These are phyloP conservation scores for Solanum appendiculatum DNA, from an alignment of 257 asterid genomes.

Conservation along the genomic window DNA sequence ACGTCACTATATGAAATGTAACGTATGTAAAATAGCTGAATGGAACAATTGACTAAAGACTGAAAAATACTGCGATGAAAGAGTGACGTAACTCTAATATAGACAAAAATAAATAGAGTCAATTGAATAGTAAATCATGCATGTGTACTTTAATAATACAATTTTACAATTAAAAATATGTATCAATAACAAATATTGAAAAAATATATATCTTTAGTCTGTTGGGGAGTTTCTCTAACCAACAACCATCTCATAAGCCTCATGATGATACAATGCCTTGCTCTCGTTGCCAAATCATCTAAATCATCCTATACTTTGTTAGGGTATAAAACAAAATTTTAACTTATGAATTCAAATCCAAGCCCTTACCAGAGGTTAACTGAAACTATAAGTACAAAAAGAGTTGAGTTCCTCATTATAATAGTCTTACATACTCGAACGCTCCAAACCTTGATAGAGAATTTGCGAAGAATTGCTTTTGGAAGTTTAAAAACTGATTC, in stretches of 20 bases:
- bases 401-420: too few relatives aligned
- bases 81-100: too few relatives aligned
- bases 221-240: too few relatives aligned
- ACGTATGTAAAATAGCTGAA: too few relatives aligned
- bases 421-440: not conserved
- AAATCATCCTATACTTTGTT: not conserved
- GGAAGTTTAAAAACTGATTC: not conserved
- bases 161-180: not conserved
- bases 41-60: not conserved
- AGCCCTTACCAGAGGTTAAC: not conserved
- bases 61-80: too few relatives aligned
- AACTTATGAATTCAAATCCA: not conserved
- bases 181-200: too few relatives aligned
- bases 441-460: not conserved
- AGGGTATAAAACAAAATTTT: too few relatives aligned
- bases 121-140: not conserved
- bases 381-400: too few relatives aligned
- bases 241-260: fast-evolving
- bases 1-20: not conserved
- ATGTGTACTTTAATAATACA: not conserved
- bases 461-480: not conserved
- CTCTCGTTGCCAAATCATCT: too few relatives aligned
- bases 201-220: too few relatives aligned
- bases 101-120: too few relatives aligned
- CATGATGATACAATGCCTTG: not conserved